Conservation (phyloP, 768 basidiomycete genomes). For the Macrocybe gigantea region DNA sequence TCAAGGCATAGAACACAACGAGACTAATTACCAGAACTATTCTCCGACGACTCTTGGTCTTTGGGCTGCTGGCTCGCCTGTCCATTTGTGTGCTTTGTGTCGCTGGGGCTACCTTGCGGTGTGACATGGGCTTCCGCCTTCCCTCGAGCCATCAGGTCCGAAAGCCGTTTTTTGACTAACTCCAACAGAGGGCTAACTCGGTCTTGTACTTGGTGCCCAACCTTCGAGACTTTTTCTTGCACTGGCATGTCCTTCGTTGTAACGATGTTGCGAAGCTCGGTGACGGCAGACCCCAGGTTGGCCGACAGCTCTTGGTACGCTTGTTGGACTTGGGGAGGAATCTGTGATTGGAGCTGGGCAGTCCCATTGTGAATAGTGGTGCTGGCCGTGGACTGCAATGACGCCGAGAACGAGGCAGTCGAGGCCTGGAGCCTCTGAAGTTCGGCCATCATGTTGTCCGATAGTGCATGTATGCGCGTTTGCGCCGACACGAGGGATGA, state of each 20-base stretch:
- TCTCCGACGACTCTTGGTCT: too few relatives aligned
- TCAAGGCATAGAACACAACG: too few relatives aligned
- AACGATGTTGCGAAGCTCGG: slow-evolving; percentile 50
- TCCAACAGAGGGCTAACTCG: slow-evolving; percentile 61
- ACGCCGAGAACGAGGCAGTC: slow-evolving; percentile 42
- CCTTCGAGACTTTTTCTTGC: slow-evolving; percentile 54
- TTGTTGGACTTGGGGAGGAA: slow-evolving; percentile 57
- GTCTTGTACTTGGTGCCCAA: slow-evolving; percentile 53
- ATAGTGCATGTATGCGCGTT: slow-evolving; percentile 50
- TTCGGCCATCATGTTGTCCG: slow-evolving; percentile 61
- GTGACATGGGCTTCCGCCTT: slow-evolving; percentile 7
- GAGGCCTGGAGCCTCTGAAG: slow-evolving; percentile 62
- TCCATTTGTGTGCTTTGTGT: too few relatives aligned
- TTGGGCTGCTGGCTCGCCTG: too few relatives aligned
- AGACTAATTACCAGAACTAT: too few relatives aligned
- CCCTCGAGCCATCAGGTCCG: slow-evolving; percentile 28
- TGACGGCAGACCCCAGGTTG: slow-evolving; percentile 38
- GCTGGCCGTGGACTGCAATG: slow-evolving; percentile 26
- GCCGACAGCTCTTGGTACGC: slow-evolving; percentile 47
- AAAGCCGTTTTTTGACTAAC: slow-evolving; percentile 34
- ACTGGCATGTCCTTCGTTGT: slow-evolving; percentile 48
- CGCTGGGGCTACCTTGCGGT: neutral
- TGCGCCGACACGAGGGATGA: slow-evolving; percentile 51
- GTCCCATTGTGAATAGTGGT: slow-evolving; percentile 26
- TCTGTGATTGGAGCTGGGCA: slow-evolving; percentile 32